Base-by-base conservation (phyloP, 495 filamentous ascomycete genomes). In the Aspergillus wentii region DNA sequence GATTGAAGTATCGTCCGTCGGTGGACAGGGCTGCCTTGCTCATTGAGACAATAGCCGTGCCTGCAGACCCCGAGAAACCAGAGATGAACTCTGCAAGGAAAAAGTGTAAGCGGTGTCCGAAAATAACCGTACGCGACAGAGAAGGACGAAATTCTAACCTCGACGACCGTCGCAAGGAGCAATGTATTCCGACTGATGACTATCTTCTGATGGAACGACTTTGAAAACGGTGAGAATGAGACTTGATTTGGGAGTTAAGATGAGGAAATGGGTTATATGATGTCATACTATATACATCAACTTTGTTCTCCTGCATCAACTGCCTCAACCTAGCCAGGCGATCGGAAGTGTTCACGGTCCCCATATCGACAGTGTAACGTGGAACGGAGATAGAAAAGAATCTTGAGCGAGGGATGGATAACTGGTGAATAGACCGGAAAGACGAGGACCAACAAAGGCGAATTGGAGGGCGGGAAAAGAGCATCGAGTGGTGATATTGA, bases 191-290 rank as follows among this genome's bases (percentile, higher is more conserved):
- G 90, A 96, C 51, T 90, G 83, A 58, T 99, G 94, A 61, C 85
- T 88, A 65, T 99, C 94, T 77, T 97, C 92, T 26, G 91, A 95
- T 8, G 94, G 94, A 14, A 97, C 78, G 57, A 99, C 92, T 99
- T 46, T 40, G 30, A n/a, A 39, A 23, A 35, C 22, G 17, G 38
- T 44, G 19, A 61, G 44, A 47, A 54, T 44, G 26, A 17, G 30
- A 25, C 5, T 31, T 25, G 23, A 33, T 15, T 35, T 25, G 8
- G 7, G 21, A 42, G 7, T 17, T 10, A 28, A 31, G 29, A 34
- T 27, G 16, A 26, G 19, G 10, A 29, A 19, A 17, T 6, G 33
- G 33, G 35, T 30, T 19, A 42, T 30, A 25, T 39, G 44, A 56
- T 46, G 28, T 46, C 75, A 64, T 85, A 97, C 94, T 85, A 68